phyloP scores from a whole-genome alignment of 2,329 filamentous ascomycete species.

The Penicillium psychrosexuale region DNA sequence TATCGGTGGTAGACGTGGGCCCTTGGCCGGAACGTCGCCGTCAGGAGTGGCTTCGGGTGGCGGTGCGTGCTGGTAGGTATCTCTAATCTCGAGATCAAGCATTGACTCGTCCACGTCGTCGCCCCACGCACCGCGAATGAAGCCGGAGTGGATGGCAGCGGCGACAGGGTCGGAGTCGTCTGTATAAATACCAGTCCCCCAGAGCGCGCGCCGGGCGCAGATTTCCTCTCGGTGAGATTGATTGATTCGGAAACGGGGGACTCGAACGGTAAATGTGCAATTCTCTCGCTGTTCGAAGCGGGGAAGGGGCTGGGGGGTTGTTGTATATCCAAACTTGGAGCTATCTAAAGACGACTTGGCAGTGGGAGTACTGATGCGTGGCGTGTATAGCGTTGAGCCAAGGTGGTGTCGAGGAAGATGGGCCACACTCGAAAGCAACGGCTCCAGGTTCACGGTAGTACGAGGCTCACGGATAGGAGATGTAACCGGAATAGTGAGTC shows the following conservation, averaged over 20 bases:
- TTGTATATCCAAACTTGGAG: slow-evolving; percentile 57
- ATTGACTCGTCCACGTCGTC: slow-evolving; percentile 70
- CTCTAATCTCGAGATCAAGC: slow-evolving; percentile 56
- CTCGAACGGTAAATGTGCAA: slow-evolving; percentile 83
- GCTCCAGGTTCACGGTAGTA: slow-evolving; percentile 64
- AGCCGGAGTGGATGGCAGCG: slow-evolving; percentile 88
- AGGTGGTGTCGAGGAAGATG: slow-evolving; percentile 73
- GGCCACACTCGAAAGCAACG: slow-evolving; percentile 68
- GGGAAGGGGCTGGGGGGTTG: slow-evolving; percentile 69
- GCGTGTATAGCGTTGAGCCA: slow-evolving; percentile 78
- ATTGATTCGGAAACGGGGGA: slow-evolving; percentile 74
- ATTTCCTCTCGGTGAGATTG: slow-evolving; percentile 74
- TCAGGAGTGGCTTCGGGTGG: slow-evolving; percentile 31
- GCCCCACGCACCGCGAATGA: slow-evolving; percentile 84
- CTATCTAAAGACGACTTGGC: slow-evolving; percentile 42
- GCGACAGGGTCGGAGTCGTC: slow-evolving; percentile 94
- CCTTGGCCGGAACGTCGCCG: slow-evolving; percentile 17
- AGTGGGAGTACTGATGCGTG: slow-evolving; percentile 55
- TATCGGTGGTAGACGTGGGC: slow-evolving; percentile 39
- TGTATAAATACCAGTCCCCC: slow-evolving; percentile 92
- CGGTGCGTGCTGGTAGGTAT: slow-evolving; percentile 45
- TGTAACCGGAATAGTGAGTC: slow-evolving; percentile 23
- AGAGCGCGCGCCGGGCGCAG: slow-evolving; percentile 73
- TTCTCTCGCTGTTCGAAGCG: slow-evolving; percentile 77
- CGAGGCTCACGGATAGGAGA: slow-evolving; percentile 56